Evolutionary conservation across 768 basidiomycete species (phyloP).

Genomic region (Pulveroboletus sp.): DNA sequence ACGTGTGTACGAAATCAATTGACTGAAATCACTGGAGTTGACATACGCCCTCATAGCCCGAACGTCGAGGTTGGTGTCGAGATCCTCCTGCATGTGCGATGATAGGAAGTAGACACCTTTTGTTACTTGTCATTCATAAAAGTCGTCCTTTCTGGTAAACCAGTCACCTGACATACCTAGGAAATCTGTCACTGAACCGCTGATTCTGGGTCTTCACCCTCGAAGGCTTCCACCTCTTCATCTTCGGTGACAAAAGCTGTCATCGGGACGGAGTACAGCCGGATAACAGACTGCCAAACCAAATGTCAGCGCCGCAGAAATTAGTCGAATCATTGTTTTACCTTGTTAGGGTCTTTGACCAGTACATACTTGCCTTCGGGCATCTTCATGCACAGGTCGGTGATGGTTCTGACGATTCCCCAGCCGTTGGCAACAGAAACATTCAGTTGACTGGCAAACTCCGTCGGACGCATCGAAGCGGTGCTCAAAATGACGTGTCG

Average conservation of each 20-base stretch:
- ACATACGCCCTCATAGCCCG: constrained; percentile 41
- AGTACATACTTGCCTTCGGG: constrained; percentile 98
- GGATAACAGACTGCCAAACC: constrained; percentile 74
- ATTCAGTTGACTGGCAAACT: constrained; percentile 94
- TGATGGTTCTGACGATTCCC: constrained; percentile 96
- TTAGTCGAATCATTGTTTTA: constrained; percentile 35
- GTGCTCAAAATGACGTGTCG: constrained; percentile 95
- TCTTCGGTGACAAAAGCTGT: constrained; percentile 83
- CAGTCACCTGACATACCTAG: no score
- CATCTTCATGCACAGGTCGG: constrained; percentile 93
- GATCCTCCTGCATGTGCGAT: constrained; percentile 53
- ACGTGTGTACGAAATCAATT: constrained; percentile 46
- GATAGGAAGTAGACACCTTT: not conserved
- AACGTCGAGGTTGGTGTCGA: constrained; percentile 83
- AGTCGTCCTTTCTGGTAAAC: not conserved
- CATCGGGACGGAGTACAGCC: constrained; percentile 88
- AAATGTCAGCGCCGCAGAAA: constrained; percentile 8
- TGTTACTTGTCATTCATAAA: not conserved
- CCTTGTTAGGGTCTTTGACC: constrained; percentile 97
- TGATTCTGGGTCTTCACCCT: constrained; percentile 40
- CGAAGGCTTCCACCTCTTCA: constrained; percentile 50
- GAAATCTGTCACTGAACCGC: constrained; percentile 21
- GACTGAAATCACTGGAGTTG: not conserved
- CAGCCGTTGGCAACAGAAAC: constrained; percentile 94
- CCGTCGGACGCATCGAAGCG: constrained; percentile 88